Conservation (phyloP, 1,284 basidiomycete species). For the Heterobasidion irregulare region DNA sequence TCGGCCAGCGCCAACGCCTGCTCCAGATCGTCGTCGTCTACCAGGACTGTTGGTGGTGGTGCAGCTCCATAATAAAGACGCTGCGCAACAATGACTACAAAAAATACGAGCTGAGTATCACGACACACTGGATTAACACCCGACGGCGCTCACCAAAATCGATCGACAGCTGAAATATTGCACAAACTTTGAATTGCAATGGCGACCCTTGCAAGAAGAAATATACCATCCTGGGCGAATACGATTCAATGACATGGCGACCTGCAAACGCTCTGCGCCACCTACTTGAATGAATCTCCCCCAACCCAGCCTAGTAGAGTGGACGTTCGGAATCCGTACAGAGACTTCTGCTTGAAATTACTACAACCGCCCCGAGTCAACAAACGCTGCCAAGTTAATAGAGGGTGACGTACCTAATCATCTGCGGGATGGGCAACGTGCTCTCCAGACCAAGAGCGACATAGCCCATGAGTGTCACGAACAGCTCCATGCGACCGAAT, state of each 20-base stretch:
- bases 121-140: not conserved
- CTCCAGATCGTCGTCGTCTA: conserved; percentile 63
- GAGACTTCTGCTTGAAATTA: conserved; percentile 66
- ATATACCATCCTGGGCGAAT: conserved; percentile 52
- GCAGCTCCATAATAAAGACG: conserved; percentile 62
- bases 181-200: conserved; percentile 73
- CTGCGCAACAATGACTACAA: conserved; percentile 60
- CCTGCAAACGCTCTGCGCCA: not conserved
- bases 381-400: conserved; percentile 5
- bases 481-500: conserved; percentile 57
- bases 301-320: conserved; percentile 78
- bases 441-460: conserved; percentile 75
- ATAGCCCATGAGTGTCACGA: conserved; percentile 67
- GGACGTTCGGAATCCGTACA: conserved; percentile 79
- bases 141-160: conserved; percentile 50
- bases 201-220: conserved; percentile 68
- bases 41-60: conserved; percentile 40
- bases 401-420: conserved; percentile 48
- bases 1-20: conserved; percentile 57
- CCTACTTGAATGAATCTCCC: conserved; percentile 77
- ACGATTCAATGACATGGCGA: conserved; percentile 1
- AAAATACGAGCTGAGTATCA: conserved; percentile 4
- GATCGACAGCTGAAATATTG: conserved; percentile 72
- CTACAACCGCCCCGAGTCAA: conserved; percentile 24
- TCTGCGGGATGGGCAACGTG: conserved; percentile 74